Evolutionary conservation across 2,329 filamentous ascomycete genomes (phyloP), one percentile per base, ranked within the genome.

Genomic region (Byssochlamys sp.): DNA sequence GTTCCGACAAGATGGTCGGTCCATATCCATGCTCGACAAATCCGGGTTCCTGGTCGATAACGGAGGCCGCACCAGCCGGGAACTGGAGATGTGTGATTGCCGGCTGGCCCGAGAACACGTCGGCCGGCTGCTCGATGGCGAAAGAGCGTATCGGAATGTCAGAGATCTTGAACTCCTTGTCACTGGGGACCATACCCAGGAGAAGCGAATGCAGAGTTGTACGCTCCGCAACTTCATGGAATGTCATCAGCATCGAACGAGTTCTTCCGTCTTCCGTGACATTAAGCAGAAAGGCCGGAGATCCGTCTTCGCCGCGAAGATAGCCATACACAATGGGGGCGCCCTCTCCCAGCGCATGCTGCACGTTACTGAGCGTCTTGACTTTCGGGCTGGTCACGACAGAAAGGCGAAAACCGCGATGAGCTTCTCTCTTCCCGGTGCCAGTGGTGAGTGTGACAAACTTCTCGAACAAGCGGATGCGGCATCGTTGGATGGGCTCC

Each of bases 271-370:
- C 80, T 63, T 86, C 86, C 52, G 85, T 84, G 55, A 90, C 85
- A 49, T 87, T 85, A 33, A 95, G 73, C 35, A 89, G 82, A 64
- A 90, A 79, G 6, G 84, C 85, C 0, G 89, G 86, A 6, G 82
- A 78, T 9, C 86, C 86, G 56, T 84, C 83, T 31, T 92, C 89
- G 19, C 83, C 84, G 7, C 87, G 83, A 61, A 91, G 76, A 65
- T 91, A 88, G 11, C 88, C 86, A 68, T 92, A 95, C 52, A 89
- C 84, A 52, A 95, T 79, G 0, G 90, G 89, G 25, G 81, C 75
- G 24, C 82, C 80, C 3, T 85, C 82, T 12, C 81, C 77, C 52
- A 91, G 81, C 12, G 81, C 77, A 67, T 94, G 88, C 59, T 85
- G 87, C 55, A 94, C 81, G 50, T 85, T 87, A 67, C 87, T 91